phyloP scores from a whole-genome alignment of 2,329 filamentous ascomycete species.

The Plenodomus biglobosus region DNA sequence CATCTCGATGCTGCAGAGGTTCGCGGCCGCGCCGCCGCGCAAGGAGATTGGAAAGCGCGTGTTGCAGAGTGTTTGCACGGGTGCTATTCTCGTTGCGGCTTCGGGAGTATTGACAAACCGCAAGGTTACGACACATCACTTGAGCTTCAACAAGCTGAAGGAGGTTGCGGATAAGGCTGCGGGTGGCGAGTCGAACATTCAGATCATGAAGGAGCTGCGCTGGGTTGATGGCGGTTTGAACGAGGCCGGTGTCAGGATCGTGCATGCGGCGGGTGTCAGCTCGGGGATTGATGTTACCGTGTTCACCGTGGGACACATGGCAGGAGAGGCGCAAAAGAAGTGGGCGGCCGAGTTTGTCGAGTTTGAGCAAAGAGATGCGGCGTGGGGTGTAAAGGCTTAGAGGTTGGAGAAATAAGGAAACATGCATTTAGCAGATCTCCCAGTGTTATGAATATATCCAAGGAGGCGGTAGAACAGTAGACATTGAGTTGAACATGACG shows the following conservation, averaged over 20 bases:
- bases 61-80: constrained; percentile 47
- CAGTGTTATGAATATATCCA: too few species aligned
- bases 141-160: constrained; percentile 29
- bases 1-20: constrained; percentile 23
- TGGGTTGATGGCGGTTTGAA: constrained; percentile 39
- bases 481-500: too few species aligned
- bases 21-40: constrained; percentile 22
- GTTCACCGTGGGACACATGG: constrained; percentile 30
- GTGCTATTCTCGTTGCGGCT: constrained; percentile 43
- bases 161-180: constrained; percentile 33
- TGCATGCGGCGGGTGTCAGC: constrained; percentile 40
- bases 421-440: too few species aligned
- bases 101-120: constrained; percentile 41
- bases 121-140: constrained; percentile 46
- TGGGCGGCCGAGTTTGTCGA: constrained; percentile 32
- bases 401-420: neutral
- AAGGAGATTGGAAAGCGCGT: constrained; percentile 30
- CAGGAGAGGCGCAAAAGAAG: constrained; percentile 28
- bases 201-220: constrained; percentile 27
- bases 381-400: constrained; percentile 1
- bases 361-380: constrained; percentile 31
- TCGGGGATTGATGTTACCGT: constrained; percentile 38
- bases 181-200: constrained; percentile 27
- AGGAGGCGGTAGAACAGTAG: too few species aligned
- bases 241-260: constrained; percentile 34